Conservation (phyloP, 1,139 yeast genomes). For the Suhomyces anneliseae region DNA sequence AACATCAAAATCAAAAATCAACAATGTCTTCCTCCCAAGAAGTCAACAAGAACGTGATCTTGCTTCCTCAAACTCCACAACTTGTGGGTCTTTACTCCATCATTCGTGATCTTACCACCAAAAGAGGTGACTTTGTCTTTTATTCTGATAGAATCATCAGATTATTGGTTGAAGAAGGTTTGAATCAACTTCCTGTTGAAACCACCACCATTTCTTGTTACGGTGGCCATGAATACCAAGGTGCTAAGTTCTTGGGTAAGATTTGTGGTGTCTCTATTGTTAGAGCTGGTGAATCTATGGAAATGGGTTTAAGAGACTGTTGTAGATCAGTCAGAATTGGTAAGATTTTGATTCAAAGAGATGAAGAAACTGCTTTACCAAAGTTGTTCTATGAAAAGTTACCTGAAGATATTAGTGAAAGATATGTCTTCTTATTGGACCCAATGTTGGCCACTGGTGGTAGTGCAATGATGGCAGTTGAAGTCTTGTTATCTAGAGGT, state of each 20-base stretch:
- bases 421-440: conserved; percentile 87
- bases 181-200: conserved; percentile 87
- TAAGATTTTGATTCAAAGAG: conserved; percentile 92
- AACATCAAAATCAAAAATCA: not conserved
- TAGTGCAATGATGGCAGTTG: conserved; percentile 95
- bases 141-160: conserved; percentile 94
- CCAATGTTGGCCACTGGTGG: conserved; percentile 99
- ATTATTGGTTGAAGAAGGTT: conserved; percentile 88
- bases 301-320: conserved; percentile 92
- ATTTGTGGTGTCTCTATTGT: conserved; percentile 97
- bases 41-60: conserved; percentile 53
- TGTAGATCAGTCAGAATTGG: conserved; percentile 96
- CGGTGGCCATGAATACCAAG: conserved; percentile 68
- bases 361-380: conserved; percentile 84
- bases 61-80: conserved; percentile 88
- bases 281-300: conserved; percentile 98
- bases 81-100: conserved; percentile 83
- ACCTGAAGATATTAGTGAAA: conserved; percentile 84
- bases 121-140: conserved; percentile 89
- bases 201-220: conserved; percentile 69
- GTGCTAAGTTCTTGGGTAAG: conserved; percentile 84
- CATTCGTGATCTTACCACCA: conserved; percentile 76
- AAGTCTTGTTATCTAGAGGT: conserved; percentile 81
- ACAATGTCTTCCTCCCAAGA: conserved; percentile 26
- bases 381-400: conserved; percentile 86